Base-by-base conservation (phyloP, 495 filamentous ascomycete genomes). In the Articulospora tetracladia region DNA sequence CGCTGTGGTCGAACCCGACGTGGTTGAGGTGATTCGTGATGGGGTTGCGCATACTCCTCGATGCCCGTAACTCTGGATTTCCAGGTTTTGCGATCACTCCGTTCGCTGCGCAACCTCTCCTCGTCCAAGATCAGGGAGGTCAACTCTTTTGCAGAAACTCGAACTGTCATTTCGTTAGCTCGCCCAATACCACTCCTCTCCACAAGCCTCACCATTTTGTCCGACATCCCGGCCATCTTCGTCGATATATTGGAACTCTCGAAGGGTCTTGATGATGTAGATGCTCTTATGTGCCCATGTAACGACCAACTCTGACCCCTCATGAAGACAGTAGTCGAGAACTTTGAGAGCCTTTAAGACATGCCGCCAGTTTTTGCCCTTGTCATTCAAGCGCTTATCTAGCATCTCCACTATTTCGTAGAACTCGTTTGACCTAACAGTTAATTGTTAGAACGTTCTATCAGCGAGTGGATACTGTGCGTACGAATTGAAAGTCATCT, bases 401-500 rank as follows among this genome's bases (percentile, higher is more conserved):
- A 99, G 79, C 94, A 99, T 99, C 73, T 98, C 95, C 87, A 99
- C 96, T 66, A 99, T 97, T 70, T 99, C 93, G 78, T 96, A 95
- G 75, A 98, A 99, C 73, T 97, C 94, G 70, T 86, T 92, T n/a
- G 89, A 90, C 69, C 92, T 96, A 69, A 44, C 56, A 28, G 53
- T 58, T 24, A 61, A 26, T 50, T 20, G 49, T 63, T 30, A 58
- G 46, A 61, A 8, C 15, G 3, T n/a, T 25, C 20, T 34, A 10
- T 20, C 15, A 17, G 11, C 20, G n/a, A 53, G 60, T 19, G 27
- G 59, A 55, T 36, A 13, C 24, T 19, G 27, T 46, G 50, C 88
- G 70, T 85, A 97, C 93, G 88, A 92, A 78, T 94, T 93, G 75
- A 90, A 99, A 22, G 95, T 98, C 82, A 98, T 84, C 70, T 92